These are phyloP conservation scores for Larix kaempferi DNA, from an alignment of 75 land plant genomes.

Conservation along the genomic window DNA sequence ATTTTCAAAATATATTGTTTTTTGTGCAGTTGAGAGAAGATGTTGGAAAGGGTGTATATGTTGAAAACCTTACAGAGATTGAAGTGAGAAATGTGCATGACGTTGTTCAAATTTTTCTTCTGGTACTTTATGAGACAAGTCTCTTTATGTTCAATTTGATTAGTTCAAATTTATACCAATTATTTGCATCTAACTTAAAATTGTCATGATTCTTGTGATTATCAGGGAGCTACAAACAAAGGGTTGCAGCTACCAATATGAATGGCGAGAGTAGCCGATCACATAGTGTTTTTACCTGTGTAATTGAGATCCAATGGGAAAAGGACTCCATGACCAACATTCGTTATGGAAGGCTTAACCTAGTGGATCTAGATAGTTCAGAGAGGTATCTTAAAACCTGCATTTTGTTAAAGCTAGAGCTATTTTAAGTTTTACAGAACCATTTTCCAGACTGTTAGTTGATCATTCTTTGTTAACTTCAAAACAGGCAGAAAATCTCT, in stretches of 20 bases:
- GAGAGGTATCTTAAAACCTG: slow-evolving; percentile 53
- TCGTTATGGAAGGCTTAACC: slow-evolving; percentile 76
- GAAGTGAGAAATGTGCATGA: slow-evolving; percentile 67
- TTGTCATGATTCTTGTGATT: not conserved
- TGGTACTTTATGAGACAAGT: slow-evolving; percentile 24
- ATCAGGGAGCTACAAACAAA: slow-evolving; percentile 85
- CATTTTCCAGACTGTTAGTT: not conserved
- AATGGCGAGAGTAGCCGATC: slow-evolving; percentile 96
- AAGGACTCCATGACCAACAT: slow-evolving; percentile 66
- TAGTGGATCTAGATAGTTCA: slow-evolving; percentile 94
- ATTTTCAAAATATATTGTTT: not conserved
- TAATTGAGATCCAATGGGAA: slow-evolving; percentile 91
- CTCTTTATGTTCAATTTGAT: not conserved
- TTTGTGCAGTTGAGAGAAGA: slow-evolving; percentile 30
- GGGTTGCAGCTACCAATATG: slow-evolving; percentile 96
- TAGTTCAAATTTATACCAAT: not conserved
- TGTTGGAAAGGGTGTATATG: slow-evolving; percentile 32
- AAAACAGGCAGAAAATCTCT: slow-evolving; percentile 82
- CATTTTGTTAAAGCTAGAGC: not conserved
- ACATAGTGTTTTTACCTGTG: slow-evolving; percentile 92
- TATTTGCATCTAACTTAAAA: not conserved
- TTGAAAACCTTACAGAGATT: slow-evolving; percentile 32
- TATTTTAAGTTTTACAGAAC: not conserved
- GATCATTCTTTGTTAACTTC: not conserved
- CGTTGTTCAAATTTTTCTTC: slow-evolving; percentile 51